A percentile compares a stretch with the other conserved stretches of the same genome.
Conservation (phyloP, 345 rosid genomes). For the Euphorbia peplus region DNA sequence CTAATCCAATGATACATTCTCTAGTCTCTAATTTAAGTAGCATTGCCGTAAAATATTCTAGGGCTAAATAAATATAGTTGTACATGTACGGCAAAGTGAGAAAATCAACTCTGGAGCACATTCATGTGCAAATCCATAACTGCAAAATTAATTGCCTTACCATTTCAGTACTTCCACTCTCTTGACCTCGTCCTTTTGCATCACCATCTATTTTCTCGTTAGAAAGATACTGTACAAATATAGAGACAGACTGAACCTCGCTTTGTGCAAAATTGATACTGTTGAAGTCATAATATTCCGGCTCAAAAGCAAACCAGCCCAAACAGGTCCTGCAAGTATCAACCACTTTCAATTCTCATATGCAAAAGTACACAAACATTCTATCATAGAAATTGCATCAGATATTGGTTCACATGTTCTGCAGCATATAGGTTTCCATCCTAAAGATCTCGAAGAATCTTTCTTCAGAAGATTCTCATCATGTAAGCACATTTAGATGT, state of each 20-base stretch:
- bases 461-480: background rate
- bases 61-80: too few relatives aligned
- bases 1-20: too few relatives aligned
- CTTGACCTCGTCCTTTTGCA: conserved; percentile 56
- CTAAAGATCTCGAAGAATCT: background rate
- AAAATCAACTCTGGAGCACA: background rate
- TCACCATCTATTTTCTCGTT: conserved; percentile 65
- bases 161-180: conserved; percentile 60
- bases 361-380: background rate
- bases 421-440: background rate
- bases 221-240: conserved; percentile 75
- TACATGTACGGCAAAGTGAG: too few relatives aligned
- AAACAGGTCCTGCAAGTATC: conserved; percentile 68
- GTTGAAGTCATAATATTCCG: conserved; percentile 78
- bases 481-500: background rate
- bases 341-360: conserved; percentile 24
- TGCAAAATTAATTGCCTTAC: conserved; percentile 37
- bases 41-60: too few relatives aligned
- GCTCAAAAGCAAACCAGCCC: conserved; percentile 98
- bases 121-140: background rate
- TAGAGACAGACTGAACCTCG: conserved; percentile 81
- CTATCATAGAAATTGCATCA: background rate
- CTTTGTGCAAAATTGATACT: conserved; percentile 64
- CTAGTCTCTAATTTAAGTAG: too few relatives aligned
- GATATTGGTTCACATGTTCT: background rate